phyloP scores from a whole-genome alignment of 1,284 basidiomycete species.

The Apiotrichum veenhuisii region DNA sequence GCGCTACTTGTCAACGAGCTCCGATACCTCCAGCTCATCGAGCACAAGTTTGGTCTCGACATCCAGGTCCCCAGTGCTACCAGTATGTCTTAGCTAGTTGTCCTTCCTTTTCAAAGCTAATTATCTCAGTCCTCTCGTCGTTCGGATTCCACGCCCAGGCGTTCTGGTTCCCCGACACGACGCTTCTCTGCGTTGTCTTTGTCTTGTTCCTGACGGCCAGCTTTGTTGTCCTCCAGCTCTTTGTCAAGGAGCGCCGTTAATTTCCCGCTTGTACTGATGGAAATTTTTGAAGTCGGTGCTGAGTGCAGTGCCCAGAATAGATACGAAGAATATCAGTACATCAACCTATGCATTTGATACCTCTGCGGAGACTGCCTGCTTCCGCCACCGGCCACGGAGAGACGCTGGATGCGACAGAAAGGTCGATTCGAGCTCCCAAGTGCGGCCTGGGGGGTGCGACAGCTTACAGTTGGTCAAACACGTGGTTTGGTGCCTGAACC shows the following conservation, averaged over 20 bases:
- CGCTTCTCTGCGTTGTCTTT: conserved; percentile 77
- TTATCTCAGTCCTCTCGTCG: conserved; percentile 63
- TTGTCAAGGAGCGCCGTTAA: conserved; percentile 83
- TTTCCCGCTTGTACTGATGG: neutral
- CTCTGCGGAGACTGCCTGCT: too few species aligned
- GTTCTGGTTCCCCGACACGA: conserved; percentile 94
- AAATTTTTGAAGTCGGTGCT: neutral
- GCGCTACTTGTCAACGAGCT: conserved; percentile 93
- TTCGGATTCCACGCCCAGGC: conserved; percentile 86
- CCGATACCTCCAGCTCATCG: conserved; percentile 84
- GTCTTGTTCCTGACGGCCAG: conserved; percentile 68
- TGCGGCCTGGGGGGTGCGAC: too few species aligned
- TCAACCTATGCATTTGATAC: neutral
- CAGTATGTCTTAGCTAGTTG: conserved; percentile 44
- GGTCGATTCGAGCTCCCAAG: too few species aligned
- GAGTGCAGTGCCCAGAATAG: neutral
- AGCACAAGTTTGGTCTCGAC: conserved; percentile 89
- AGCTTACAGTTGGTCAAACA: too few species aligned
- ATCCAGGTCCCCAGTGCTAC: conserved; percentile 90
- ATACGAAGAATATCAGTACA: neutral
- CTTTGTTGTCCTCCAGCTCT: conserved; percentile 76
- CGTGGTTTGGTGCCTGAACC: too few species aligned
- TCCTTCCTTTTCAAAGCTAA: neutral
- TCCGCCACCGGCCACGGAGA: too few species aligned
- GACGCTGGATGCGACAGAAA: too few species aligned